Evolutionary conservation across 805 yeast genomes (phyloP).

Genomic region (Yarrowia sp.): DNA sequence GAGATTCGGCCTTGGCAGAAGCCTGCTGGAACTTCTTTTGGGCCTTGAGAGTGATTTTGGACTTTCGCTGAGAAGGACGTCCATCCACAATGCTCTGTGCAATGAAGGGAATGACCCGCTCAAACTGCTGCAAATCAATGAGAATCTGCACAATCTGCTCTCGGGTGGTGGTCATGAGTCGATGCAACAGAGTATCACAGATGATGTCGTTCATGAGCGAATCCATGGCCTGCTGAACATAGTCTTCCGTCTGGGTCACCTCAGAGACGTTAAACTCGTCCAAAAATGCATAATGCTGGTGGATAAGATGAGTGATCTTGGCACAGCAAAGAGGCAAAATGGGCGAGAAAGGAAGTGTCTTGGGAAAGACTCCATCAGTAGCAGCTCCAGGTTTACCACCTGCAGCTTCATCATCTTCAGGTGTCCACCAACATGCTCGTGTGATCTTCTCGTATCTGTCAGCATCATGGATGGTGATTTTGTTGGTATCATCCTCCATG

Average conservation of each 20-base stretch:
- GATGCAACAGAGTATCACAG: conserved; percentile 57
- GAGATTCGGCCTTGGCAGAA: conserved; percentile 70
- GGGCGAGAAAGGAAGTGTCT: conserved; percentile 81
- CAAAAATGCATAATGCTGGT: conserved; percentile 62
- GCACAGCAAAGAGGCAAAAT: conserved; percentile 85
- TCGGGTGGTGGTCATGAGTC: conserved; percentile 69
- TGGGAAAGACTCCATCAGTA: conserved; percentile 44
- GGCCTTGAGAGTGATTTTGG: conserved; percentile 50
- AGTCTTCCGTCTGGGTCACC: conserved; percentile 56
- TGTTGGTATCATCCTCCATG: conserved; percentile 84
- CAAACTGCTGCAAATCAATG: conserved; percentile 83
- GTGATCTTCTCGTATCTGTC: conserved; percentile 62
- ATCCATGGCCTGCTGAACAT: conserved; percentile 63
- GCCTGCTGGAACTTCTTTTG: conserved; percentile 56
- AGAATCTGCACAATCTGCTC: conserved; percentile 88
- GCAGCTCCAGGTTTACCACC: conserved; percentile 17
- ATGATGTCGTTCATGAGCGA: conserved; percentile 65
- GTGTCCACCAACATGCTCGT: conserved; percentile 66
- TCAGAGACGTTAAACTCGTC: conserved; percentile 58
- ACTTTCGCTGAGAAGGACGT: conserved; percentile 40
- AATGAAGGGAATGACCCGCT: conserved; percentile 69
- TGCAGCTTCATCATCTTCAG: conserved; percentile 43
- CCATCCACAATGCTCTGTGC: conserved; percentile 44
- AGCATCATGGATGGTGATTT: conserved; percentile 63
- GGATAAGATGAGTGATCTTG: conserved; percentile 62